Conservation (phyloP, 73 alveolate genomes). For the Tetrahymena elliotti region DNA sequence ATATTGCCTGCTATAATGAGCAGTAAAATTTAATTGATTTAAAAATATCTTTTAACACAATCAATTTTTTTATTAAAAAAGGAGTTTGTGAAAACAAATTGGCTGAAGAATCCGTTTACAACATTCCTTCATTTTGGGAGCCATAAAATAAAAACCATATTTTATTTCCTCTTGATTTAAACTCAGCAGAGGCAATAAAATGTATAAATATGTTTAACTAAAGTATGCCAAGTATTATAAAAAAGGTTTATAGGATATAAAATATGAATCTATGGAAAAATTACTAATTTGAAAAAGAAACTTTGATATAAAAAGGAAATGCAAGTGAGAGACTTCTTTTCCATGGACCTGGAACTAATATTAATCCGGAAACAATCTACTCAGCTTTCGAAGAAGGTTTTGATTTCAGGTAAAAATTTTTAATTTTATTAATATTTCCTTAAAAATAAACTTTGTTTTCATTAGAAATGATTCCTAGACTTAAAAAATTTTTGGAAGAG, state of each 20-base stretch:
- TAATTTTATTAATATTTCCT: background rate
- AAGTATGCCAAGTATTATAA: background rate
- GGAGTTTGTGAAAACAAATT: background rate
- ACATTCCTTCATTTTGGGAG: background rate
- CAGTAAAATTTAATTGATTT: background rate
- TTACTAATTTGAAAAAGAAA: background rate
- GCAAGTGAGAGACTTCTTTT: background rate
- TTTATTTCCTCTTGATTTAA: background rate
- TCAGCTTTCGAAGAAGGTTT: background rate
- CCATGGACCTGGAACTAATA: background rate
- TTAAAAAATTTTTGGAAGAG: background rate
- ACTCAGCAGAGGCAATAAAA: background rate
- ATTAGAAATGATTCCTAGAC: background rate
- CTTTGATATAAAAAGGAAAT: background rate
- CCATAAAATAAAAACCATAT: background rate
- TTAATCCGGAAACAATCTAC: background rate
- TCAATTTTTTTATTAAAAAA: background rate
- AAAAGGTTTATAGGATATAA: background rate
- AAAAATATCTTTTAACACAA: background rate
- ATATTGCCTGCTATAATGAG: background rate
- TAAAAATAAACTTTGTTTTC: background rate
- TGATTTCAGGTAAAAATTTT: background rate
- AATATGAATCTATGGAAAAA: background rate
- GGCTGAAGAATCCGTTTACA: background rate
- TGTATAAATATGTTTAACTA: background rate